Evolutionary conservation across 352 stramenopile genomes (phyloP), one percentile per base, ranked within the genome.

Genomic region (Phytophthora pinifolia): DNA sequence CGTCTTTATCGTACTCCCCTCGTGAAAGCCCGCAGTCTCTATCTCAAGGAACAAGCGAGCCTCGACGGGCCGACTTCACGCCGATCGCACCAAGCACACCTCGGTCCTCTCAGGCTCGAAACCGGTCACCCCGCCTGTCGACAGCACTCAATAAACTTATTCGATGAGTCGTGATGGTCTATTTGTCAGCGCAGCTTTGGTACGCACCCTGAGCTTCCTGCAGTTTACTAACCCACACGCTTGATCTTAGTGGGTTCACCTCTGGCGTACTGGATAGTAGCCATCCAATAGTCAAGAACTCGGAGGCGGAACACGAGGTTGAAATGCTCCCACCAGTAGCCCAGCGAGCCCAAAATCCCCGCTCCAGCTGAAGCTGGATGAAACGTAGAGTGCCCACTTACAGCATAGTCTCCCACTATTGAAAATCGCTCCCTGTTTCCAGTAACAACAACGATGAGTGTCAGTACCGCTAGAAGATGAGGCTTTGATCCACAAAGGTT

Each of bases 361-460:
- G 13, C 30, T 33, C 60, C n/a, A 48, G 18, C 12, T 17, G 46
- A 52, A 46, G 20, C 9, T 13, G 53, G 61, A 46, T 85, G 72
- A 27, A 79, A 79, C 9, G 68, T 39, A n/a, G 79, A 65, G 44
- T 90, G 76, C 4, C 78, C 83, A 49, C 75, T 62, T 3, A 89
- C 67, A 20, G 83, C 81, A 45, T 86, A 92, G 41, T 80, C 75
- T 22, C 78, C 83, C 73, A 91, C 91, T 25, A 88, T 70, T 0
- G 76, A 67, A 42, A 94, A 94, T 13, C 83, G 68, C 36, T 92
- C 79, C n/a, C 79, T 91, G 41, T 36, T 49, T 29, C 12, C 9
- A 36, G 9, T 2, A 45, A 34, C 22, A 20, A 53, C 32, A 35
- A 45, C 18, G 37, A 18, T 25, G 54, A n/a, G 31, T 2, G 29